A percentile compares a stretch with the other conserved stretches of the same genome.
phyloP scores from a whole-genome alignment of 208 protist genomes.

The Acanthamoeba healyi region DNA sequence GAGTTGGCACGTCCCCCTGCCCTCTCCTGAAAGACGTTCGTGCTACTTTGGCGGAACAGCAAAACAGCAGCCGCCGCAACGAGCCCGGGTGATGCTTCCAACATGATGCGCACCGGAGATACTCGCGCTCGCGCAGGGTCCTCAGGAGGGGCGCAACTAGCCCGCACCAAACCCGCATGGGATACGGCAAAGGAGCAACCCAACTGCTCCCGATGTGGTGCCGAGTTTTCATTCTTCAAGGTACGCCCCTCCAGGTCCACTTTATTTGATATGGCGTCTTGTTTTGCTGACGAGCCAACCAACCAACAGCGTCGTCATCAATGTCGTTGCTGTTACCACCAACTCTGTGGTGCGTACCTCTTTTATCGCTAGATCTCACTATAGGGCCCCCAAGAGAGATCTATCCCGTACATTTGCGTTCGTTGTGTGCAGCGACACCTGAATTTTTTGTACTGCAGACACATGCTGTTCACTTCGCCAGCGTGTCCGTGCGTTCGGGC shows the following conservation, averaged over 20 bases:
- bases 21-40: too few species aligned
- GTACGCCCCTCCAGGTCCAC: not conserved
- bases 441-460: too few species aligned
- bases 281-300: too few species aligned
- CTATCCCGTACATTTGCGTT: too few species aligned
- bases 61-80: too few species aligned
- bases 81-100: too few species aligned
- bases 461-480: slow-evolving; percentile 25
- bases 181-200: slow-evolving; percentile 55
- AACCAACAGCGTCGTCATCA: slow-evolving; percentile 22
- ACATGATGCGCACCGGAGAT: not conserved
- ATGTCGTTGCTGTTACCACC: slow-evolving; percentile 58
- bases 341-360: slow-evolving; percentile 41
- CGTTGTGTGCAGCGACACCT: too few species aligned
- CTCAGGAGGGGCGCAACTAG: not conserved
- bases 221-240: slow-evolving; percentile 74
- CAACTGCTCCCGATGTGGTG: slow-evolving; percentile 41
- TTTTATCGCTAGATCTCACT: not conserved
- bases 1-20: too few species aligned
- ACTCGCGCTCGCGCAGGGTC: not conserved
- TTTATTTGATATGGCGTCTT: too few species aligned
- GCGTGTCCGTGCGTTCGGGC: slow-evolving; percentile 23
- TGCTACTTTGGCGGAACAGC: not conserved
- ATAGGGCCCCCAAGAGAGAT: not conserved
- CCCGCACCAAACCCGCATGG: slow-evolving; percentile 41